Base-by-base conservation (phyloP, 768 basidiomycete species). In the Leucosporidium scottii region DNA sequence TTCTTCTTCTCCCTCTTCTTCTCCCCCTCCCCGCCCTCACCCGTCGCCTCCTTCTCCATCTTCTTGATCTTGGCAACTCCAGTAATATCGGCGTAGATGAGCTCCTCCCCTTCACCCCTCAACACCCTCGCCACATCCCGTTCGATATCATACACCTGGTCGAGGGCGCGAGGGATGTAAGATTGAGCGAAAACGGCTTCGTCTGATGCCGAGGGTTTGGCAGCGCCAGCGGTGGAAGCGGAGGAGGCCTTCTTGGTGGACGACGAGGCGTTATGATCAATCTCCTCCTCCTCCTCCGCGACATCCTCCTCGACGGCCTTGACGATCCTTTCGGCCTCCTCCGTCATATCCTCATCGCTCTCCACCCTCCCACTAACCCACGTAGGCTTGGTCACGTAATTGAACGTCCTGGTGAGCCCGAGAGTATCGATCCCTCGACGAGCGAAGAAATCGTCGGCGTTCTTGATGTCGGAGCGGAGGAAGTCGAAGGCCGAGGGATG, bases 401-500 rank as follows among this genome's bases (percentile, higher is more conserved):
- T 92, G 78, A 97, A 99, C 58, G 87, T 86, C 53, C 86, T 81
- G 59, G 89, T 80, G 21, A 96, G 78, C 20, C 93, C 93, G 30
- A 99, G 81, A 70, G 87, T 87, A 61, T 75, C 79, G 59, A 90
- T 87, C 0, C 89, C 90, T 25, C 85, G 83, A 70, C 86, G 82
- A 8, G 84, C 82, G 77, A 97, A 99, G 78, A 89, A 99, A 47
- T 93, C 93, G 67, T 96, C 92, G 53, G 93, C 82, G 77, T 99
- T 98, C 73, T 86, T 86, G 59, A 99, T 84, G 78, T 99, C 96
- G 55, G 83, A 86, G 31, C 93, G 87, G 48, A 99, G 83, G 79
- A 99, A 99, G 78, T 99, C 94, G 77, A 93, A 97, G 0, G 96
- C 91, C 34, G 88, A 83, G 0, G 94, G 96, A 74, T 99, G 96